A percentile compares a stretch with the other conserved stretches of the same genome.
These are phyloP conservation scores for Leucocoprinus leucothites DNA, from an alignment of 768 basidiomycete species.

Conservation along the genomic window DNA sequence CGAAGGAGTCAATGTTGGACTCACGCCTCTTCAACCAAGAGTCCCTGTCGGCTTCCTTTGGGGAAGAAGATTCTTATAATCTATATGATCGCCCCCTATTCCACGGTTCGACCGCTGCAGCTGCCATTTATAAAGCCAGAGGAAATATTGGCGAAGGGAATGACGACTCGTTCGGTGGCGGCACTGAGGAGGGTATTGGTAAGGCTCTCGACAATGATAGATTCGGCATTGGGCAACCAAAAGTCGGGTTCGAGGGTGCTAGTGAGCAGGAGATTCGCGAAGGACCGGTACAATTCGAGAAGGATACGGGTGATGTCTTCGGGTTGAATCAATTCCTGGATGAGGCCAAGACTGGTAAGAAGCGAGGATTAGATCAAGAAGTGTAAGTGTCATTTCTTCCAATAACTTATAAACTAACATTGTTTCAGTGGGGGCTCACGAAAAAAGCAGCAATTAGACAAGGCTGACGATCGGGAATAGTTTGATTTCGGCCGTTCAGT, in stretches of 20 bases:
- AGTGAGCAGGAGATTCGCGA: conserved; percentile 79
- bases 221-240: conserved; percentile 83
- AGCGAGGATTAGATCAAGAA: conserved; percentile 78
- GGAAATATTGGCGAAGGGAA: conserved; percentile 83
- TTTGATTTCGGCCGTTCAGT: conserved; percentile 5
- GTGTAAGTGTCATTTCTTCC: conserved; percentile 41
- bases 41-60: conserved; percentile 76
- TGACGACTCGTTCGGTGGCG: conserved; percentile 91
- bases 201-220: conserved; percentile 91
- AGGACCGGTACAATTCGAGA: conserved; percentile 98
- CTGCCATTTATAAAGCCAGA: conserved; percentile 98
- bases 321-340: conserved; percentile 97
- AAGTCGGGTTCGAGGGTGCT: conserved; percentile 90
- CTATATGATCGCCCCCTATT: conserved; percentile 95
- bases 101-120: conserved; percentile 92
- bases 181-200: conserved; percentile 92
- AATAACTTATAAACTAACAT: not conserved
- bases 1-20: conserved; percentile 97
- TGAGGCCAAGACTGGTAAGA: conserved; percentile 93
- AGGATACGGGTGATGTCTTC: conserved; percentile 95
- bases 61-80: conserved; percentile 90
- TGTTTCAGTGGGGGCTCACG: conserved; percentile 50
- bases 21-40: conserved; percentile 98
- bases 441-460: conserved; percentile 68
- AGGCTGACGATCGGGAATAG: conserved; percentile 43